Evolutionary conservation across 805 yeast species (phyloP).

Genomic region (Ascoidea rubescens): DNA sequence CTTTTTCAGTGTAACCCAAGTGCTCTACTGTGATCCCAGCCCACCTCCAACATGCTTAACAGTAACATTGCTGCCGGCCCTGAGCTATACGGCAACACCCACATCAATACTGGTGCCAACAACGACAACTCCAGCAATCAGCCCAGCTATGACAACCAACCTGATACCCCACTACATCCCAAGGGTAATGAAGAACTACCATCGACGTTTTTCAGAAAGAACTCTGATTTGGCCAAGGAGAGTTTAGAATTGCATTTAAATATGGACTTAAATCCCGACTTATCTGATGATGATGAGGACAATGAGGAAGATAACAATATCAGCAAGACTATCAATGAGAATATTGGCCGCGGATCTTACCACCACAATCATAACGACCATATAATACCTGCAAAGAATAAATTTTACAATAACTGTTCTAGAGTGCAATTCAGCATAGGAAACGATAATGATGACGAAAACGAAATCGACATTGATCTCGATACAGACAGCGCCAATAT

Average conservation of each 20-base stretch:
- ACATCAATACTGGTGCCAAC: no score
- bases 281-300: conserved; percentile 6
- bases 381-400: no score
- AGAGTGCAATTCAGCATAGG: not conserved
- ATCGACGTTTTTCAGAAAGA: not conserved
- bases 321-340: not conserved
- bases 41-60: no score
- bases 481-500: conserved; percentile 1
- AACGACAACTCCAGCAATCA: no score
- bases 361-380: no score
- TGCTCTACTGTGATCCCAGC: no score
- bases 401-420: no score
- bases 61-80: no score
- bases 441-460: not conserved
- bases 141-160: not conserved
- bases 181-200: conserved; percentile 6
- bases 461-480: not conserved
- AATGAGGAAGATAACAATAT: not conserved
- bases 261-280: conserved; percentile 9
- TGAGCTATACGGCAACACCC: no score
- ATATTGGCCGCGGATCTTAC: not conserved
- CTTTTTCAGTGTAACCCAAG: no score
- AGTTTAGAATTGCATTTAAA: not conserved
- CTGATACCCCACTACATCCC: conserved; percentile 9
- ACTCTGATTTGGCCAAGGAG: not conserved